A percentile compares a stretch with the other conserved stretches of the same genome.
Evolutionary conservation across 192 early-diverging fungal species (phyloP).

Genomic region (Phycomyces nitens): DNA sequence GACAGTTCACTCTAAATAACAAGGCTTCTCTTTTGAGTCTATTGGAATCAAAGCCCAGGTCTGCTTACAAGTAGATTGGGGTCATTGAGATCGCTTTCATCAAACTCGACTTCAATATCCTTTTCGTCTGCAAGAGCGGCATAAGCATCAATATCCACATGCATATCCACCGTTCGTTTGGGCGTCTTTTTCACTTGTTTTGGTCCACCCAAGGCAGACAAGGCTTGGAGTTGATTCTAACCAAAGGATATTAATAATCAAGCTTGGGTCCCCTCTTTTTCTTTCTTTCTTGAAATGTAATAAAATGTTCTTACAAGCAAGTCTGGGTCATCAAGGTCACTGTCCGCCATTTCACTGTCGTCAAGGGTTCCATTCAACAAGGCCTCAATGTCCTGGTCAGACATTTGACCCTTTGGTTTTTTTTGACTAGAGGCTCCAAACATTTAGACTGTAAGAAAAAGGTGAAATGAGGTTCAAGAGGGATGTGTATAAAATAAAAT

Average conservation of each 20-base stretch:
- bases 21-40: too few relatives aligned
- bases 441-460: too few relatives aligned
- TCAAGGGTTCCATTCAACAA: not conserved
- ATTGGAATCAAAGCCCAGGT: too few relatives aligned
- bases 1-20: conserved; percentile 10
- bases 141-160: conserved; percentile 28
- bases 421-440: not conserved
- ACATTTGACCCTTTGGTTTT: not conserved
- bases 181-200: not conserved
- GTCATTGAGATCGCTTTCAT: conserved; percentile 73
- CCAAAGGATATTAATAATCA: too few relatives aligned
- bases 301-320: conserved; percentile 40
- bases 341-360: not conserved
- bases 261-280: too few relatives aligned
- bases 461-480: too few relatives aligned
- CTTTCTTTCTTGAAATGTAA: too few relatives aligned
- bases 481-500: too few relatives aligned
- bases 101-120: conserved; percentile 61
- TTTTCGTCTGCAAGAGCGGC: conserved; percentile 36
- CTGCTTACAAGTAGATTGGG: conserved; percentile 61
- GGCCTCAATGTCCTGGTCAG: not conserved
- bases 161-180: conserved; percentile 3
- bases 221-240: conserved; percentile 47
- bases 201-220: conserved; percentile 32
- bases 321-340: conserved; percentile 50